A percentile compares a stretch with the other conserved stretches of the same genome.
These are phyloP conservation scores for Trichoderma koningii DNA, from an alignment of 2,329 filamentous ascomycete genomes.

Conservation along the genomic window DNA sequence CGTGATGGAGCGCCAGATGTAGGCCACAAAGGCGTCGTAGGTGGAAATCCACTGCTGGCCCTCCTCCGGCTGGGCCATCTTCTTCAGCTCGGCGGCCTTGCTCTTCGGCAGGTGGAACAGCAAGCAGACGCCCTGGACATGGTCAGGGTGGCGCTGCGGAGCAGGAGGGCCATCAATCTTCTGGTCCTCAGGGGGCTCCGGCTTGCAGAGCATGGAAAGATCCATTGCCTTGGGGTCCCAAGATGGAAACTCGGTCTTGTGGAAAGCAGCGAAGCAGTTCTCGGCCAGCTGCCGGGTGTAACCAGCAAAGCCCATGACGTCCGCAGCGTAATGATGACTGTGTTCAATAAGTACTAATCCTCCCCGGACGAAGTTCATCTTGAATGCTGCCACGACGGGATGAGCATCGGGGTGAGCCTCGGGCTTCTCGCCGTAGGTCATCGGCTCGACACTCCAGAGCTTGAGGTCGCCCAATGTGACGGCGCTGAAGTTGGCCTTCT, in stretches of 20 bases:
- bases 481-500: constrained; percentile 16
- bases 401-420: background rate
- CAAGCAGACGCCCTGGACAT: background rate
- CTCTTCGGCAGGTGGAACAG: constrained; percentile 15
- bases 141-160: background rate
- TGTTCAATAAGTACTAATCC: constrained; percentile 8
- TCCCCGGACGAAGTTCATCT: constrained; percentile 7
- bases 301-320: constrained; percentile 15
- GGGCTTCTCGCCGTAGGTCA: constrained; percentile 18
- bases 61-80: constrained; percentile 3
- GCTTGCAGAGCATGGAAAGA: background rate
- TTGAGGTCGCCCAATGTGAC: background rate
- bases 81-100: constrained; percentile 19
- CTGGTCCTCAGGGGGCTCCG: background rate
- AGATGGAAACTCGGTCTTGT: background rate
- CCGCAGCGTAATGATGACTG: constrained; percentile 6
- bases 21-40: constrained; percentile 16
- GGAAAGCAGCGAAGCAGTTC: constrained; percentile 7
- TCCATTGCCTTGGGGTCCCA: constrained; percentile 13
- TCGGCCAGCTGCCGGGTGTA: constrained; percentile 10
- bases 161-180: constrained; percentile 6
- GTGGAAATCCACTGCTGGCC: constrained; percentile 12
- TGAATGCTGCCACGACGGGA: constrained; percentile 1
- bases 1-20: constrained; percentile 11
- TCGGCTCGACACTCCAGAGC: constrained; percentile 15